These are phyloP conservation scores for Citrus glauca DNA, from an alignment of 345 rosid species.

Conservation along the genomic window DNA sequence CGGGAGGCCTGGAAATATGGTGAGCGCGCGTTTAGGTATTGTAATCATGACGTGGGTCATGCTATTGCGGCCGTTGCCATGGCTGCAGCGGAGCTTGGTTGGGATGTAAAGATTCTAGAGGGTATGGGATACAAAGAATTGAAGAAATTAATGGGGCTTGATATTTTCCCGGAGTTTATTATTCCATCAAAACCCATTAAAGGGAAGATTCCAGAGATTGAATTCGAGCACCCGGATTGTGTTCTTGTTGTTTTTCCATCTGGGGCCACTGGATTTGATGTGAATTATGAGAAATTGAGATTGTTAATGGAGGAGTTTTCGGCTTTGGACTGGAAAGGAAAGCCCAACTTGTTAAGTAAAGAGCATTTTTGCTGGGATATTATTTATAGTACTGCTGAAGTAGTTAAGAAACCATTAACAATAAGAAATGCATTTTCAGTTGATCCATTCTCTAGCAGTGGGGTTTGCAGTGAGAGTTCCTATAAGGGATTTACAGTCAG, in stretches of 20 bases:
- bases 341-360: conserved; percentile 63
- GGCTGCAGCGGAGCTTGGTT: conserved; percentile 80
- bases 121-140: conserved; percentile 66
- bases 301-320: conserved; percentile 34
- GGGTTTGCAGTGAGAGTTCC: conserved; percentile 34
- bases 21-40: conserved; percentile 78
- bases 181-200: conserved; percentile 40
- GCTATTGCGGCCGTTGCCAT: conserved; percentile 68
- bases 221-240: conserved; percentile 87
- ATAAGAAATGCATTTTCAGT: conserved; percentile 18
- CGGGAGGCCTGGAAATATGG: conserved; percentile 98
- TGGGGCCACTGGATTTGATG: conserved; percentile 30
- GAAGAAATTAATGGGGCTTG: conserved; percentile 53
- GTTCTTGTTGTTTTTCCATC: conserved; percentile 68
- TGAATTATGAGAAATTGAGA: conserved; percentile 48
- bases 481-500: conserved; percentile 46
- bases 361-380: conserved; percentile 83
- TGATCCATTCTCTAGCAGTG: conserved; percentile 47
- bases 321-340: conserved; percentile 61
- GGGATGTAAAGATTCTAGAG: conserved; percentile 91
- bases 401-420: conserved; percentile 55
- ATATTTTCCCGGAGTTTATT: conserved; percentile 34
- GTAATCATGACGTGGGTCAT: conserved; percentile 89
- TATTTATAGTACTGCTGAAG: conserved; percentile 69
- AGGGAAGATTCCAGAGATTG: conserved; percentile 54